Evolutionary conservation across 352 stramenopile genomes (phyloP).

Genomic region (Plasmopara halstedii): DNA sequence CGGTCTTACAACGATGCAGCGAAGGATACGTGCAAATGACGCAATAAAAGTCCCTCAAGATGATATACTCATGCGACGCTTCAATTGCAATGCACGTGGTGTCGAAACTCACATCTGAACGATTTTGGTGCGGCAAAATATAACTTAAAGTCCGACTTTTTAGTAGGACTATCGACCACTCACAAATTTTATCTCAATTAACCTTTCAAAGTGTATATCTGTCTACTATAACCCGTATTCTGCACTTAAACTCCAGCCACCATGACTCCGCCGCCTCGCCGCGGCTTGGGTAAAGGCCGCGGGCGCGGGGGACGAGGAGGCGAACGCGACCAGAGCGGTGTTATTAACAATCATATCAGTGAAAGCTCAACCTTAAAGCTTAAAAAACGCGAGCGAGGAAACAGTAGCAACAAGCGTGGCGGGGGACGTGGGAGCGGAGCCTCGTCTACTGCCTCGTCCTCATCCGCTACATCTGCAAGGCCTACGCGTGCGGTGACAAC

Average conservation of each 20-base stretch:
- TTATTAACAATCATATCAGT: background rate
- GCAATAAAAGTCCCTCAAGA: conserved; percentile 33
- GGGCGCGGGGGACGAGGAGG: conserved; percentile 15
- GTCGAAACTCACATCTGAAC: conserved; percentile 21
- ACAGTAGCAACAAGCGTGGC: conserved; percentile 18
- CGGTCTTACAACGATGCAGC: conserved; percentile 12
- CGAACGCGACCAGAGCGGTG: conserved; percentile 7
- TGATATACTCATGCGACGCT: conserved; percentile 33
- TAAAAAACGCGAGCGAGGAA: conserved; percentile 23
- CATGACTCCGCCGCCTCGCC: conserved; percentile 24
- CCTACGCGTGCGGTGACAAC: conserved; percentile 38
- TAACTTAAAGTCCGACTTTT: too few species aligned
- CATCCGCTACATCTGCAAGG: conserved; percentile 8
- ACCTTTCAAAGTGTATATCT: background rate
- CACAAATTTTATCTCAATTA: background rate
- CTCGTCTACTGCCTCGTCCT: conserved; percentile 1
- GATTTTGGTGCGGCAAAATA: too few species aligned
- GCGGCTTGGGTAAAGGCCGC: conserved; percentile 21
- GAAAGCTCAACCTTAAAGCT: conserved; percentile 3
- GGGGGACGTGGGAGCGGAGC: conserved; percentile 7
- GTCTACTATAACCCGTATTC: background rate
- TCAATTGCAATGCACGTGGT: conserved; percentile 62
- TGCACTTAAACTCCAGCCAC: conserved; percentile 8
- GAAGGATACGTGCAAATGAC: conserved; percentile 31
- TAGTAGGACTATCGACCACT: too few species aligned